Conservation (phyloP, 441 rosid species). For the Populus hybrid region DNA sequence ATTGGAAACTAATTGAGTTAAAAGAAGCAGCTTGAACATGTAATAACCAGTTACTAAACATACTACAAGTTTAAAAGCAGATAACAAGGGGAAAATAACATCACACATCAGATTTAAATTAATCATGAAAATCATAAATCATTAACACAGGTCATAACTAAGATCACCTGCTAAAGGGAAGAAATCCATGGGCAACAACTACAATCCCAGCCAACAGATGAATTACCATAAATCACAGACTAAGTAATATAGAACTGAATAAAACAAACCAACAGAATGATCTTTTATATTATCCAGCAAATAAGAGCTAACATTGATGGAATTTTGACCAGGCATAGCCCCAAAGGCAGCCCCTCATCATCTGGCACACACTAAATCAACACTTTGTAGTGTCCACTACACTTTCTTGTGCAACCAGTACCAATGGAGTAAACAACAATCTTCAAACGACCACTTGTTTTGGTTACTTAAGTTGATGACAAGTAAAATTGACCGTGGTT, state of each 20-base stretch:
- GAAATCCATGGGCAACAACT: background rate
- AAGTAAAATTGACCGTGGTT: background rate
- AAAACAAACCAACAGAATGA: background rate
- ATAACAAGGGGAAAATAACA: background rate
- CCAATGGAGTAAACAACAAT: background rate
- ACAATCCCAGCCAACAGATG: background rate
- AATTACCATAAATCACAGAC: background rate
- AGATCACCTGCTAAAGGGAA: background rate
- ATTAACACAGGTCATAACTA: background rate
- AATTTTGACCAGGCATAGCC: background rate
- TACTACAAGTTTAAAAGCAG: background rate
- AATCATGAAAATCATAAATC: background rate
- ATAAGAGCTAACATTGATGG: background rate
- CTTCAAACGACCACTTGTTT: background rate
- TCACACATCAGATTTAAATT: background rate
- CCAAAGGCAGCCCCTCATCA: background rate
- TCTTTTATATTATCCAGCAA: background rate
- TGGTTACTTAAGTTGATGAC: background rate
- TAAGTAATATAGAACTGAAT: background rate
- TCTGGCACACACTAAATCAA: background rate
- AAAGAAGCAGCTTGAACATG: constrained; percentile 16
- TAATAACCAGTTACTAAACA: background rate
- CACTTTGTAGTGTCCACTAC: background rate
- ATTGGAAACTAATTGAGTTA: constrained; percentile 7
- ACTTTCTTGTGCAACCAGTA: background rate